phyloP scores from a whole-genome alignment of 192 early-diverging fungal genomes.

The Dispira parvispora region DNA sequence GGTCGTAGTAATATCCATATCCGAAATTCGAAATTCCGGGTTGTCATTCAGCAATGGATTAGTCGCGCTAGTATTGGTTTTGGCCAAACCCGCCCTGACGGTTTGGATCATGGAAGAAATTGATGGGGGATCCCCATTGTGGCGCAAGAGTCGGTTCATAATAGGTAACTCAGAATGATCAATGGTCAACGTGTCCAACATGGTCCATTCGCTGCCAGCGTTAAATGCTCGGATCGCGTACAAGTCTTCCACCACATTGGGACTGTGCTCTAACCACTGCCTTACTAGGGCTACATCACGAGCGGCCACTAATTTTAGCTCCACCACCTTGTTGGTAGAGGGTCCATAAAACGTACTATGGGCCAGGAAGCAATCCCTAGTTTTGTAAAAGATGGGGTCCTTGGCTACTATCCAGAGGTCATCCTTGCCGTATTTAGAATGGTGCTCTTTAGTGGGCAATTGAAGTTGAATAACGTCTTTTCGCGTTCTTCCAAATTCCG shows the following conservation, averaged over 20 bases:
- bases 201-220: constrained; percentile 20
- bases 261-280: constrained; percentile 15
- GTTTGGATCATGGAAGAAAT: too few species aligned
- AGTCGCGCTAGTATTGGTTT: constrained; percentile 12
- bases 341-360: constrained; percentile 27
- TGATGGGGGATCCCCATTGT: constrained; percentile 14
- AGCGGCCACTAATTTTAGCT: constrained; percentile 21
- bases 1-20: background rate
- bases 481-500: constrained; percentile 13
- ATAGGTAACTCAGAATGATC: background rate
- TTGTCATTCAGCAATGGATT: background rate
- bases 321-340: constrained; percentile 26
- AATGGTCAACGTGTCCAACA: constrained; percentile 15
- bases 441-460: constrained; percentile 21
- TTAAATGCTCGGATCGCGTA: constrained; percentile 1
- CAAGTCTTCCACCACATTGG: background rate
- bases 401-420: constrained; percentile 27
- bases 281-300: constrained; percentile 20
- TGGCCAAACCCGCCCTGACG: constrained; percentile 6
- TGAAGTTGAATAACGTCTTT: constrained; percentile 22
- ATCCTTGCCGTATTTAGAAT: constrained; percentile 22
- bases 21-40: background rate
- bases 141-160: constrained; percentile 11
- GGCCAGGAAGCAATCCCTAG: constrained; percentile 18
- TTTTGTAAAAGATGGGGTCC: constrained; percentile 17